phyloP scores from a whole-genome alignment of 2,329 filamentous ascomycete species.

The Stachybotrys elegans region DNA sequence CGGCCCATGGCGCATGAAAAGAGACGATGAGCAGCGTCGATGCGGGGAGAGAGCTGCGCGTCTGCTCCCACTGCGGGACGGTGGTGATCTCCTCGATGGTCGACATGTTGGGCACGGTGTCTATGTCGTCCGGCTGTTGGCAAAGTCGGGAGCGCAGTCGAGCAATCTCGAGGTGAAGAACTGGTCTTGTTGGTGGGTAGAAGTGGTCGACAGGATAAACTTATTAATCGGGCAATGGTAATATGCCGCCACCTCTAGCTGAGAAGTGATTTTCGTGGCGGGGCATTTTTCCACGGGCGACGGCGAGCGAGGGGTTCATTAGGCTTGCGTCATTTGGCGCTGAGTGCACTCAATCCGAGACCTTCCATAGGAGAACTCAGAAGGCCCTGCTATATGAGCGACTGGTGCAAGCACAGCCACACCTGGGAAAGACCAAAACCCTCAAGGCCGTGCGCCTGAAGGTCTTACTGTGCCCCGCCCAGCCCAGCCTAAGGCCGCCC shows the following conservation, averaged over 20 bases:
- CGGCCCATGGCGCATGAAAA: slow-evolving; percentile 96
- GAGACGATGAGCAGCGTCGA: slow-evolving; percentile 78
- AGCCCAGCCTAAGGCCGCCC: too few relatives aligned
- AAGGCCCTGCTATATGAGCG: too few relatives aligned
- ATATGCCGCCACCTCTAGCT: too few relatives aligned
- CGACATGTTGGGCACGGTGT: slow-evolving; percentile 51
- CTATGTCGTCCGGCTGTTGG: too few relatives aligned
- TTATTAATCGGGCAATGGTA: too few relatives aligned
- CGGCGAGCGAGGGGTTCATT: slow-evolving; percentile 12
- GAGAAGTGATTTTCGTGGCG: slow-evolving; percentile 5
- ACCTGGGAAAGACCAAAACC: too few relatives aligned
- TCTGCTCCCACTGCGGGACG: slow-evolving; percentile 66
- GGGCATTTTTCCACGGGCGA: slow-evolving; percentile 20
- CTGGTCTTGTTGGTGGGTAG: neutral
- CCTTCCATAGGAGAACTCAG: slow-evolving; percentile 7
- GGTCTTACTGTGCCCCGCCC: too few relatives aligned
- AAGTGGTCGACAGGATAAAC: neutral
- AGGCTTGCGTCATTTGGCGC: slow-evolving; percentile 22
- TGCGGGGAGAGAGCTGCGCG: slow-evolving; percentile 60
- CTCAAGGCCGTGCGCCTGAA: too few relatives aligned
- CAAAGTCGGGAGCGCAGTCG: too few relatives aligned
- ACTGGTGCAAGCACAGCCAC: too few relatives aligned
- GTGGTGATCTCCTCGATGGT: slow-evolving; percentile 72
- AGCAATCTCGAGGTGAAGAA: too few relatives aligned
- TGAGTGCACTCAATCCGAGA: slow-evolving; percentile 7